A percentile compares a stretch with the other conserved stretches of the same genome.
Conservation (phyloP, 2,329 filamentous ascomycete genomes). For the Colletotrichum graminicola region DNA sequence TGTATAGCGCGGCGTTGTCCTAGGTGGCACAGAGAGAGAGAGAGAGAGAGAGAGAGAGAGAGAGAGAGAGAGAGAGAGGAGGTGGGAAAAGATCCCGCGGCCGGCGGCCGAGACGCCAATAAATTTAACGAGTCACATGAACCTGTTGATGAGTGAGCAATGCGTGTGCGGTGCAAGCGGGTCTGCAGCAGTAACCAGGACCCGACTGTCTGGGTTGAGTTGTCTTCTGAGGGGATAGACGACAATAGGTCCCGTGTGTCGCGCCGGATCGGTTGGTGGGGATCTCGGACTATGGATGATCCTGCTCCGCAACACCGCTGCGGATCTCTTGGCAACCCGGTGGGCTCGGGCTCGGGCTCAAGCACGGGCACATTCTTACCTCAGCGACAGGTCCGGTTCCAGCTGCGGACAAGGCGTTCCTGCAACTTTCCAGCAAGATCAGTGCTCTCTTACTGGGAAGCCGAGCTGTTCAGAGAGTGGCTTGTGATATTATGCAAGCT, state of each 20-base stretch:
- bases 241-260: neutral
- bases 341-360: neutral
- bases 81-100: slow-evolving; percentile 12
- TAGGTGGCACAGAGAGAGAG: slow-evolving; percentile 5
- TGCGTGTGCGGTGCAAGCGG: neutral
- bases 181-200: neutral
- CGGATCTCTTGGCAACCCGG: neutral
- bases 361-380: slow-evolving; percentile 17
- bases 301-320: slow-evolving; percentile 6
- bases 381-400: neutral
- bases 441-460: neutral
- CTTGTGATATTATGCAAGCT: slow-evolving; percentile 4
- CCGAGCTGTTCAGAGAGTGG: slow-evolving; percentile 6
- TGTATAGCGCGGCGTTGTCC: slow-evolving; percentile 40
- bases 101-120: slow-evolving; percentile 16
- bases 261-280: neutral
- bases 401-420: slow-evolving; percentile 3
- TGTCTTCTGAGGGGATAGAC: no score
- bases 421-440: slow-evolving; percentile 5
- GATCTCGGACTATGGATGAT: slow-evolving; percentile 30
- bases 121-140: slow-evolving; percentile 38
- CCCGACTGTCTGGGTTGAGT: neutral
- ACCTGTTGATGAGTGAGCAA: neutral
- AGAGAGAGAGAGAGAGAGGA: neutral
- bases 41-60: no score